phyloP scores from a whole-genome alignment of 1,284 basidiomycete species.

The Cryptococcus sp. region DNA sequence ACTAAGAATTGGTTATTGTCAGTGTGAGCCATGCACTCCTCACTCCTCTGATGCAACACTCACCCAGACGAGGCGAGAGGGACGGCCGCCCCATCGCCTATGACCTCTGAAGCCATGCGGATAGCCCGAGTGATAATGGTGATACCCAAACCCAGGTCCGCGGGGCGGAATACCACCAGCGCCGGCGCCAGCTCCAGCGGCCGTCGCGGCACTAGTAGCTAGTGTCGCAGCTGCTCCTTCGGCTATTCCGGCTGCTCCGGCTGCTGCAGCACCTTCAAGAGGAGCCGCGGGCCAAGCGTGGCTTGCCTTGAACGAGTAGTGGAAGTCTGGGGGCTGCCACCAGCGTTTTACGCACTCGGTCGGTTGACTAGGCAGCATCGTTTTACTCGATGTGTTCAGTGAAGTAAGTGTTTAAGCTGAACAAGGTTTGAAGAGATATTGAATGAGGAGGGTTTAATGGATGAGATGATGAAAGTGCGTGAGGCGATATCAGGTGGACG shows the following conservation, averaged over 20 bases:
- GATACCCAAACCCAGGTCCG: conserved; percentile 12
- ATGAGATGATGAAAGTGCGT: too few species aligned
- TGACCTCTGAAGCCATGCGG: conserved; percentile 7
- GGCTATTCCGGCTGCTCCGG: conserved; percentile 6
- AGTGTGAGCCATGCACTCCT: neutral
- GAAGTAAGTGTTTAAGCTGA: neutral
- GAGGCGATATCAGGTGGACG: neutral
- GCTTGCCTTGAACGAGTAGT: conserved; percentile 8
- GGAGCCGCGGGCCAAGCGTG: conserved; percentile 12
- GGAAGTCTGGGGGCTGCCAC: conserved; percentile 9
- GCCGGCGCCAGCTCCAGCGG: conserved; percentile 2
- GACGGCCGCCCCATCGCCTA: conserved; percentile 10
- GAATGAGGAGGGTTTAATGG: too few species aligned
- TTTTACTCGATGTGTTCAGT: neutral
- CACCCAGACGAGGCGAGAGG: conserved; percentile 28
- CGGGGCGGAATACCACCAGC: conserved; percentile 13
- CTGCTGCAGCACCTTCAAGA: neutral
- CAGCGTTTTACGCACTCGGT: conserved; percentile 7
- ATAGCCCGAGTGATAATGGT: conserved; percentile 19
- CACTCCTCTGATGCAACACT: conserved; percentile 1
- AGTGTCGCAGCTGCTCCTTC: conserved; percentile 1
- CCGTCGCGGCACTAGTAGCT: neutral
- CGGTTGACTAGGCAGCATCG: conserved; percentile 17
- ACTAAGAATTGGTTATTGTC: conserved; percentile 12
- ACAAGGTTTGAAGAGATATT: neutral